phyloP scores from a whole-genome alignment of 2,329 filamentous ascomycete genomes.

The Colletotrichum agaves region DNA sequence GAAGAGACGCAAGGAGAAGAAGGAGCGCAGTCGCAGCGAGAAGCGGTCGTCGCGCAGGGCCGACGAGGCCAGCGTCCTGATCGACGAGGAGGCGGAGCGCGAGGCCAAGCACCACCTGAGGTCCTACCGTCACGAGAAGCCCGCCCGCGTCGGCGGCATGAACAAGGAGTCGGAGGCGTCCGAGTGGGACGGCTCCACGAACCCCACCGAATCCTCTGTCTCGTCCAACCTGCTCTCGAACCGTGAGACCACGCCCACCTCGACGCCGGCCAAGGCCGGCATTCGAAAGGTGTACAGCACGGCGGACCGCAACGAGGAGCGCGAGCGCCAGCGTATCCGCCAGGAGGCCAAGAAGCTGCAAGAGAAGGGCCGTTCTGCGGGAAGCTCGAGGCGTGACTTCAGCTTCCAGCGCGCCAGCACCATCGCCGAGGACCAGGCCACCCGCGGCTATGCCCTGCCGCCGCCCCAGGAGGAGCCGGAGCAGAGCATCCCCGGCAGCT shows the following conservation, averaged over 20 bases:
- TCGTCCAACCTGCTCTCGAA: conserved; percentile 70
- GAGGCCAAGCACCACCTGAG: conserved; percentile 76
- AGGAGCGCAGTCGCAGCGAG: conserved; percentile 47
- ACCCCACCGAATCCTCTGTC: conserved; percentile 74
- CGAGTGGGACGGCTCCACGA: conserved; percentile 79
- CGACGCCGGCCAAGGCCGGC: conserved; percentile 62
- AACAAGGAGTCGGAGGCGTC: conserved; percentile 85
- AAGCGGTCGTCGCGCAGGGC: conserved; percentile 40
- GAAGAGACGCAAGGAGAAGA: conserved; percentile 55
- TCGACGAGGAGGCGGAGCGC: conserved; percentile 72
- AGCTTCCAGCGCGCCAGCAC: conserved; percentile 60
- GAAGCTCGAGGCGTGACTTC: conserved; percentile 58
- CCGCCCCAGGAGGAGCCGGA: conserved; percentile 40
- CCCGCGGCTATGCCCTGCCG: conserved; percentile 38
- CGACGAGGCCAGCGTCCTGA: conserved; percentile 61
- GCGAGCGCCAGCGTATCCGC: conserved; percentile 65
- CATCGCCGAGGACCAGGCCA: conserved; percentile 45
- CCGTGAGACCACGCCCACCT: conserved; percentile 66
- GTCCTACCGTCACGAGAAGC: conserved; percentile 86
- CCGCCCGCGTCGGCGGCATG: conserved; percentile 87
- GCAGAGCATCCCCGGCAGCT: conserved; percentile 48
- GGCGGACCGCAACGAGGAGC: conserved; percentile 62
- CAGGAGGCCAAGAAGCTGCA: conserved; percentile 66
- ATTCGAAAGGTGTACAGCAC: conserved; percentile 73
- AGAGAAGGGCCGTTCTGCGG: conserved; percentile 58